Evolutionary conservation across 2,329 filamentous ascomycete species (phyloP), one percentile per base, ranked within the genome.

Genomic region (Sporothrix euskadiensis): DNA sequence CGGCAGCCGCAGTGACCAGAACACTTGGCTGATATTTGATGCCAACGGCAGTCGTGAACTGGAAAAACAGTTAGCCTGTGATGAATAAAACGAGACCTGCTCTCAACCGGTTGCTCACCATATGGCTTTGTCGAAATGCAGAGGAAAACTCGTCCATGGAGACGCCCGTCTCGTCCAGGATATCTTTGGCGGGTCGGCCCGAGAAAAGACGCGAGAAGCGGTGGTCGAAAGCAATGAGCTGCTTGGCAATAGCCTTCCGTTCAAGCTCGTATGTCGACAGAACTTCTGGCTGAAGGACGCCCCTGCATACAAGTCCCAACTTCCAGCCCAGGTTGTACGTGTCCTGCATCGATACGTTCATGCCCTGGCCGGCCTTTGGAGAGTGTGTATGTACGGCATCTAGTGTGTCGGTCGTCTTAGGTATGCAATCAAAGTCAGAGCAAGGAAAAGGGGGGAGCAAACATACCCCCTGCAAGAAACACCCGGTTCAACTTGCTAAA

Each of bases 301-400:
- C 80, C 73, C 80, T 80, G 73, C 80, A 75, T 1, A 80, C 81
- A 10, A 79, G 74, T 0, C 81, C 83, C 4, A 86, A 78, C 76
- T 86, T 85, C 83, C 83, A 84, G 3, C 81, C 83, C 1, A 85
- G 81, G 56, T 85, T 85, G 75, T 83, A 84, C 0, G 83, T 73
- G 78, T 90, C 88, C 76, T 89, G 87, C 84, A 90, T 88, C 32
- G 82, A 84, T 2, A 89, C 85, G 75, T 90, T 90, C 87, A 90
- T 89, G 10, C 88, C 88, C 78, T 89, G 87, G 2, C 86, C 86
- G 2, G 85, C 86, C 78, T 88, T 88, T 3, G 86, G 86, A 6
- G 78, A 78, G 75, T 84, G 81, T 0, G 82, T 83, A 76, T 84
- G 83, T 1, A 85, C 84, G 1, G 87, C 88, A 78, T 90, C 74